Base-by-base conservation (phyloP, 2,329 filamentous ascomycete genomes). In the Paracamarosporium sp. region DNA sequence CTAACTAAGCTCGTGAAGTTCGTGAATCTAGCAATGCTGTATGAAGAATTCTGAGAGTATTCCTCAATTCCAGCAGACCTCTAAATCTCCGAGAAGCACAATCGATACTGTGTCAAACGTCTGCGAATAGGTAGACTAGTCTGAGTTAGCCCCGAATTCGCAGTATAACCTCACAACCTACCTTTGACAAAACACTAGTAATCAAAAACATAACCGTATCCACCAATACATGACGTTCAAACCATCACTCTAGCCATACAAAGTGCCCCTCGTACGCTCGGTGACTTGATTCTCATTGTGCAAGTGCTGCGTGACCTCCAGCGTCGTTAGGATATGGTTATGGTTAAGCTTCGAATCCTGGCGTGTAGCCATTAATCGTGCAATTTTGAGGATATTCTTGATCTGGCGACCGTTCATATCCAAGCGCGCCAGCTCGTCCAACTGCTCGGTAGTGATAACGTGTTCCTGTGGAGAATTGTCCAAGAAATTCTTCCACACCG, bases 401-500 rank as follows among this genome's bases (percentile, higher is more conserved):
- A 81, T 80, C 67, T 80, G 77, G 25, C 77, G 65, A 9, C 77
- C 78, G 52, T 80, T 79, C 61, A 80, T 67, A 41, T 70, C 63
- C 67, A 76, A 66, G 22, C 67, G 55, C 1, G 71, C 62, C 1
- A 80, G 70, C 50, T 67, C 59, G n/a, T 72, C 60, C 6, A 79
- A 61, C 48, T 79, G 61, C 3, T 50, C 25, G n/a, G 70, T 65
- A 8, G 64, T 69, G 58, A 80, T 72, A 38, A 57, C 62, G 57
- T 78, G 74, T 35, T 61, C 60, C 38, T 68, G 65, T 3, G 56
- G 51, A 1, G 62, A 62, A 8, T 62, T 61, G 6, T 64, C 63
- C 20, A 83, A 63, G 70, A 82, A 82, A 56, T 81, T 81, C 38
- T 71, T 61, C 81, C 81, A 83, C 35, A 83, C 73, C 15, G 72